These are phyloP conservation scores for Hypocrella siamensis DNA, from an alignment of 2,329 filamentous ascomycete genomes.

Conservation along the genomic window DNA sequence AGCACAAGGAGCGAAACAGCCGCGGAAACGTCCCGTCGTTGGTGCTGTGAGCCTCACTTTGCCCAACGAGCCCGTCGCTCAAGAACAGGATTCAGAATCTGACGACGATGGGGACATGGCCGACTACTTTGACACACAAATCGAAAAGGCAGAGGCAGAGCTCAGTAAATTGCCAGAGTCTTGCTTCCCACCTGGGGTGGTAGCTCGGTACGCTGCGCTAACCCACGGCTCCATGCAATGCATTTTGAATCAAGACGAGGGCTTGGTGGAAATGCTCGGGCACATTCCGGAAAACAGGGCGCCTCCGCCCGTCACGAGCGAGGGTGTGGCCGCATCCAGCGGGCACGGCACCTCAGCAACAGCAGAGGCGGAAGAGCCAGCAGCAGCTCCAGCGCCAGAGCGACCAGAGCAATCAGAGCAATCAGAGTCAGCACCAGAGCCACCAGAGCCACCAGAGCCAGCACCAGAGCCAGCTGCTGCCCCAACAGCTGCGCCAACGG, in stretches of 20 bases:
- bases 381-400: too few relatives aligned
- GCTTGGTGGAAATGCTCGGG: slow-evolving; percentile 26
- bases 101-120: slow-evolving; percentile 45
- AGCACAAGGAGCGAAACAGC: slow-evolving; percentile 6
- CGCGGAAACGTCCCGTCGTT: slow-evolving; percentile 14
- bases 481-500: too few relatives aligned
- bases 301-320: not conserved
- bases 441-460: too few relatives aligned
- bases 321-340: slow-evolving; percentile 6
- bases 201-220: slow-evolving; percentile 29
- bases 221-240: slow-evolving; percentile 32
- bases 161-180: slow-evolving; percentile 29
- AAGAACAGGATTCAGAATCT: slow-evolving; percentile 25
- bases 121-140: slow-evolving; percentile 37
- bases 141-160: slow-evolving; percentile 33
- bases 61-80: slow-evolving; percentile 18
- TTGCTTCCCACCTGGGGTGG: slow-evolving; percentile 22
- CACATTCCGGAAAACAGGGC: slow-evolving; percentile 6
- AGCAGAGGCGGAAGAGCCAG: too few relatives aligned
- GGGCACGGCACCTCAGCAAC: too few relatives aligned
- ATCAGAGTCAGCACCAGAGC: too few relatives aligned
- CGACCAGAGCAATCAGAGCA: too few relatives aligned
- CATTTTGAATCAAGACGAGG: slow-evolving; percentile 28
- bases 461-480: too few relatives aligned
- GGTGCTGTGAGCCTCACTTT: slow-evolving; percentile 22